These are phyloP conservation scores for Erodium moschatum DNA, from an alignment of 441 rosid genomes.

Conservation along the genomic window DNA sequence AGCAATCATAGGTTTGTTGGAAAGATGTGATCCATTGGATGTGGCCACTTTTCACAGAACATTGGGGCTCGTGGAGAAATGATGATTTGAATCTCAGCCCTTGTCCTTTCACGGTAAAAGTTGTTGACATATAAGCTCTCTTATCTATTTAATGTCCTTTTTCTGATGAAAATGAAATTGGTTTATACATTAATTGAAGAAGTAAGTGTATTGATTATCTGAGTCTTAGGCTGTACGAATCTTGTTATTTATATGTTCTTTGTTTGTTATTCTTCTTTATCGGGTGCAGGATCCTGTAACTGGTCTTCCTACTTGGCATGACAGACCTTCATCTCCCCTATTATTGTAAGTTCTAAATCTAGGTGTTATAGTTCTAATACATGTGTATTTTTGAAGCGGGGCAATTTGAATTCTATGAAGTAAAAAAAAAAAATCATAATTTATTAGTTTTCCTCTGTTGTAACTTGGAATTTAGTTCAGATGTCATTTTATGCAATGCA, in stretches of 20 bases:
- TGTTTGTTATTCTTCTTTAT: conserved; percentile 10
- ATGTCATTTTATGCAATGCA: not conserved
- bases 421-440: not conserved
- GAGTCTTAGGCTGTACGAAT: not conserved
- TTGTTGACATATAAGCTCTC: conserved; percentile 19
- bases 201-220: not conserved
- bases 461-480: not conserved
- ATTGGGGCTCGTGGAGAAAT: conserved; percentile 81
- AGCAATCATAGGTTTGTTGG: conserved; percentile 61
- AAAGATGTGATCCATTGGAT: conserved; percentile 86
- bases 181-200: conserved; percentile 12
- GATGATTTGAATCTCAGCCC: conserved; percentile 67
- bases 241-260: not conserved
- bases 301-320: conserved; percentile 65
- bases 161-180: conserved; percentile 1
- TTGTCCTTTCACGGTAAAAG: conserved; percentile 68
- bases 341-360: conserved; percentile 49
- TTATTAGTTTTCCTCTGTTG: not conserved
- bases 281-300: conserved; percentile 84
- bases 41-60: conserved; percentile 88
- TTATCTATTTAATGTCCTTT: conserved; percentile 11
- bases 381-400: not conserved
- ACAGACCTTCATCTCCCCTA: conserved; percentile 51
- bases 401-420: not conserved
- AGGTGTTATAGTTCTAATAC: not conserved